Conservation (phyloP, 345 rosid genomes). For the Hibiscus mutabilis region DNA sequence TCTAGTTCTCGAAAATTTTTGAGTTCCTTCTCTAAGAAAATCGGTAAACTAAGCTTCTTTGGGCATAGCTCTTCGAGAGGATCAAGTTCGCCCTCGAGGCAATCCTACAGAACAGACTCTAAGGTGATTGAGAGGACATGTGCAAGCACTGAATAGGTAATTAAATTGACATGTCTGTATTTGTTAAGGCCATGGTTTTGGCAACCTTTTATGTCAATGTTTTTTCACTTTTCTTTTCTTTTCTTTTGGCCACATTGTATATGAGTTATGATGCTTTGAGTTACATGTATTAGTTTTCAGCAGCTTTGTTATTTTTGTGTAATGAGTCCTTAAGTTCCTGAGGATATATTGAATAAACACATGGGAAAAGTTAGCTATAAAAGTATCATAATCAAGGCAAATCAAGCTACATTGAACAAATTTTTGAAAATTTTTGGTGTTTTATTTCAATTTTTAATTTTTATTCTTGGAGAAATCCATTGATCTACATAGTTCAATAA, state of each 20-base stretch:
- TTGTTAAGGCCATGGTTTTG: neutral
- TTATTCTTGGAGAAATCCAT: neutral
- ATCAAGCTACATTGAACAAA: too few relatives aligned
- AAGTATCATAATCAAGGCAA: neutral
- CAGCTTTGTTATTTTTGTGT: too few relatives aligned
- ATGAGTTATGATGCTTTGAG: neutral
- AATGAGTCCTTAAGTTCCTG: too few relatives aligned
- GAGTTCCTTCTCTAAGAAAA: slow-evolving; percentile 81
- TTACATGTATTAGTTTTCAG: too few relatives aligned
- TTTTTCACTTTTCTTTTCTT: too few relatives aligned
- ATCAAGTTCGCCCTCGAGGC: slow-evolving; percentile 87
- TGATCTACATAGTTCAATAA: neutral
- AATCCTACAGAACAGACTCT: slow-evolving; percentile 74
- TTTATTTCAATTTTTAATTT: neutral
- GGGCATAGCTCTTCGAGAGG: slow-evolving; percentile 77
- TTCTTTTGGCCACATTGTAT: neutral
- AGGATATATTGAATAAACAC: neutral
- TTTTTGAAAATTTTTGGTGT: neutral
- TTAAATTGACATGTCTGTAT: neutral
- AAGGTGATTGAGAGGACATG: slow-evolving; percentile 64
- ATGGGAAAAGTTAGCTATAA: neutral
- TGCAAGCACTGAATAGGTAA: neutral
- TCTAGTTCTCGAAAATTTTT: slow-evolving; percentile 81
- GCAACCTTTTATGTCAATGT: neutral
- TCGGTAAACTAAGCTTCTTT: slow-evolving; percentile 74